A percentile compares a stretch with the other conserved stretches of the same genome.
Evolutionary conservation across 495 filamentous ascomycete genomes (phyloP).

Genomic region (Penicillium waksmanii): DNA sequence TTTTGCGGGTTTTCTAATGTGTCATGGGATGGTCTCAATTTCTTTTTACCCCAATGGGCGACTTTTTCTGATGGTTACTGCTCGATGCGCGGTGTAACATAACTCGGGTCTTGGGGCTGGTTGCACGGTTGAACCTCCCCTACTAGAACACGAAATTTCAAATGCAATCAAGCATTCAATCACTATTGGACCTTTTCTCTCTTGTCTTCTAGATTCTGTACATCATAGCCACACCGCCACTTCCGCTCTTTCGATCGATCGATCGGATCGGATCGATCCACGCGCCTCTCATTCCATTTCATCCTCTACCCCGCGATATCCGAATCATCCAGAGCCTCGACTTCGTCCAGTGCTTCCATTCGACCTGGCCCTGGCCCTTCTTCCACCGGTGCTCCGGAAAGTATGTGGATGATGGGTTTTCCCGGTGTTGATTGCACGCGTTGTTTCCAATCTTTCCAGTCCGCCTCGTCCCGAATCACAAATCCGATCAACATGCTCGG

Average conservation of each 20-base stretch:
- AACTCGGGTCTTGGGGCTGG: conserved; percentile 57
- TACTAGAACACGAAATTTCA: conserved; percentile 52
- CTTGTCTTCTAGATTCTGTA: not conserved
- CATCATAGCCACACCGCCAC: not conserved
- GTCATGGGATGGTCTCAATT: conserved; percentile 85
- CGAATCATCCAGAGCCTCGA: conserved; percentile 54
- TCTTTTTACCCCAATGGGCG: conserved; percentile 62
- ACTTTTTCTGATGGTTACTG: conserved; percentile 68
- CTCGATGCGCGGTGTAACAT: conserved; percentile 78
- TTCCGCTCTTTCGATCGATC: too few relatives aligned
- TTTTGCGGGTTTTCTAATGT: conserved; percentile 79
- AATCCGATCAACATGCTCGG: conserved; percentile 99
- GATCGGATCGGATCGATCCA: too few relatives aligned
- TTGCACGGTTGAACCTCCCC: conserved; percentile 40
- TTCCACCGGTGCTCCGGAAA: conserved; percentile 62
- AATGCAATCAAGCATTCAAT: conserved; percentile 58
- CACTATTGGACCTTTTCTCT: conserved; percentile 16
- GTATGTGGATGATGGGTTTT: conserved; percentile 82
- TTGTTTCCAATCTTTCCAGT: conserved; percentile 82
- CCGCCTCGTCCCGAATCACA: conserved; percentile 76
- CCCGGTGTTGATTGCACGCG: conserved; percentile 69
- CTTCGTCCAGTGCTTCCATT: conserved; percentile 71
- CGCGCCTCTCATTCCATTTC: not conserved
- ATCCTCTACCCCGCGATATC: conserved; percentile 43
- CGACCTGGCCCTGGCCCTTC: conserved; percentile 87